A percentile compares a stretch with the other conserved stretches of the same genome.
Evolutionary conservation across 805 yeast species (phyloP).

Genomic region (Groenewaldozyma salmanticensis): DNA sequence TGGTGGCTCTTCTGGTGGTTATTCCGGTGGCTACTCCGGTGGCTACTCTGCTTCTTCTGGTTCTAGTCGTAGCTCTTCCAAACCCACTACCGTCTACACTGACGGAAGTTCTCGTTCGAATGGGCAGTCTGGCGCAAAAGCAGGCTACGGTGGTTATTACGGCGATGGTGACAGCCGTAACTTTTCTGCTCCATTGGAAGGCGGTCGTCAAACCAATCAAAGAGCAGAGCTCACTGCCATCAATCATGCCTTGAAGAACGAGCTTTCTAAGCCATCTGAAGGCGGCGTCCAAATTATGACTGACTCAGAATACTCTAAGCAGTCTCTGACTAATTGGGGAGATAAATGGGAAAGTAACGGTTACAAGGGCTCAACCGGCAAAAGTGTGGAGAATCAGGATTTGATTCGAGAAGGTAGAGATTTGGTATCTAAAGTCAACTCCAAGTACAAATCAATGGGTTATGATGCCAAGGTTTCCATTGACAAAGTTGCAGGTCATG

Average conservation of each 20-base stretch:
- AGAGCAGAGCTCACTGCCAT: constrained; percentile 72
- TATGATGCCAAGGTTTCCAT: constrained; percentile 31
- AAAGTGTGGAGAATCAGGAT: constrained; percentile 42
- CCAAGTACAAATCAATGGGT: neutral
- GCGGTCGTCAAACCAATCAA: constrained; percentile 57
- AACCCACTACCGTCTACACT: constrained; percentile 37
- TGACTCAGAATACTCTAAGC: constrained; percentile 62
- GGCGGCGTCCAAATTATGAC: constrained; percentile 39
- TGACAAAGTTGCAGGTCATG: constrained; percentile 64
- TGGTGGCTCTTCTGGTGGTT: constrained; percentile 3
- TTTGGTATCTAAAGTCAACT: constrained; percentile 28
- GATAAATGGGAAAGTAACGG: constrained; percentile 46
- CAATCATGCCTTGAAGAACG: constrained; percentile 42
- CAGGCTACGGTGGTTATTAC: constrained; percentile 74
- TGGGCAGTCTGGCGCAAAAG: constrained; percentile 35
- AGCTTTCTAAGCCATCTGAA: constrained; percentile 6
- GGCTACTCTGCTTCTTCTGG: constrained; percentile 2
- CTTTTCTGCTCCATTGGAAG: constrained; percentile 41
- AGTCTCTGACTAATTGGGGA: constrained; percentile 50
- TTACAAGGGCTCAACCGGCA: constrained; percentile 39
- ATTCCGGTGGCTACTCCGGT: constrained; percentile 2
- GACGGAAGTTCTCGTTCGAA: constrained; percentile 72
- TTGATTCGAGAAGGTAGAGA: constrained; percentile 33
- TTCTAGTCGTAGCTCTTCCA: neutral
- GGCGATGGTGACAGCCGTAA: constrained; percentile 49